Percentiles rank a stretch among this genome's conserved stretches.
phyloP scores from a whole-genome alignment of 805 yeast species.

The Saturnispora dispora region DNA sequence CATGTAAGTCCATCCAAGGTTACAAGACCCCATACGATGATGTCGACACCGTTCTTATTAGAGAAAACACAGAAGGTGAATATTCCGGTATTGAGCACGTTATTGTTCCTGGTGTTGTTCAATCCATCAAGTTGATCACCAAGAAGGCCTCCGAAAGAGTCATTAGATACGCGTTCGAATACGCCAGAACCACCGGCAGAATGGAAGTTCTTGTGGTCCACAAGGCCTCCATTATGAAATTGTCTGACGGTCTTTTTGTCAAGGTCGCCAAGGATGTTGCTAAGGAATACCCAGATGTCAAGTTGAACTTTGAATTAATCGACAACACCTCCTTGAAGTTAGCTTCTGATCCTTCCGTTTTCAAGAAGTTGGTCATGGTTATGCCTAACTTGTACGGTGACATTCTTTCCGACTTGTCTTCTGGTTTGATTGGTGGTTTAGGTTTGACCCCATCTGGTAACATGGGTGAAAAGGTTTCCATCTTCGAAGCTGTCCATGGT shows the following conservation, averaged over 20 bases:
- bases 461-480: slow-evolving; percentile 97
- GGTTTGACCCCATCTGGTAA: slow-evolving; percentile 99
- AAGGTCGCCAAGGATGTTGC: slow-evolving; percentile 83
- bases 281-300: slow-evolving; percentile 85
- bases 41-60: slow-evolving; percentile 91
- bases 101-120: slow-evolving; percentile 96
- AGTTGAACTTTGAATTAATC: slow-evolving; percentile 75
- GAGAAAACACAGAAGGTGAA: slow-evolving; percentile 99
- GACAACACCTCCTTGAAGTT: slow-evolving; percentile 92
- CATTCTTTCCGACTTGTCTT: slow-evolving; percentile 94
- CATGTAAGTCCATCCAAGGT: slow-evolving; percentile 89
- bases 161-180: slow-evolving; percentile 93
- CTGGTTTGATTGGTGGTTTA: slow-evolving; percentile 97
- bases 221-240: slow-evolving; percentile 97
- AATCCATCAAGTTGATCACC: slow-evolving; percentile 94
- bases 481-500: slow-evolving; percentile 99
- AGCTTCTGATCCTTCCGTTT: slow-evolving; percentile 81
- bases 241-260: slow-evolving; percentile 95
- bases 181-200: slow-evolving; percentile 82
- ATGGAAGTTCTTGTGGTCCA: slow-evolving; percentile 90
- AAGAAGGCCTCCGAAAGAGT: slow-evolving; percentile 94
- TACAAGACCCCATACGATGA: slow-evolving; percentile 82
- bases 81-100: slow-evolving; percentile 98
- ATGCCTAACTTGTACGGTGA: slow-evolving; percentile 99
- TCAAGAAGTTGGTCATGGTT: slow-evolving; percentile 81